Base-by-base conservation (phyloP, 495 filamentous ascomycete genomes). In the Clohesyomyces aquaticus region DNA sequence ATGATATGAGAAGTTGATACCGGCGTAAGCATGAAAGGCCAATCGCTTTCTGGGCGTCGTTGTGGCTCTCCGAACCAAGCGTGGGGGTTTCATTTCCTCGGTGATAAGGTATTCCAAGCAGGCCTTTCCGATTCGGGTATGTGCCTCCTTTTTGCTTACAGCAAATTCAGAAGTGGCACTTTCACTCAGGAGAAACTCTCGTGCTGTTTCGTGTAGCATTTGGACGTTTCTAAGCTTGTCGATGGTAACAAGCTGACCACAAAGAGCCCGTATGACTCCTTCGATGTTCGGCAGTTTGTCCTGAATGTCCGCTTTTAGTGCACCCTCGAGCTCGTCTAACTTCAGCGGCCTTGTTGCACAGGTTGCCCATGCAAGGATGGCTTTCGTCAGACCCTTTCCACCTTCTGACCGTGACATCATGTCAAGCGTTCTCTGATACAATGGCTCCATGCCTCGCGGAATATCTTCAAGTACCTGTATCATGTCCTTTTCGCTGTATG, bases 151-250 rank as follows among this genome's bases (percentile, higher is more conserved):
- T 27, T 63, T 64, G 16, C 71, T 63, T 52, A 78, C 66, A 12
- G 60, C 61, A 56, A 77, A 75, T 48, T 75, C 73, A n/a, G n/a
- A n/a, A n/a, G n/a, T n/a, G n/a, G n/a, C n/a, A 3, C 65, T 43
- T 9, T 63, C 35, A 22, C 60, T 28, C 2, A 70, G 46, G n/a
- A 78, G 60, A 50, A 70, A 76, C 54, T 73, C 72, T 50, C 65
- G 50, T 3, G 73, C 77, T 23, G 76, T 79, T 52, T 74, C 53
- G 69, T 79, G 77, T 3, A 77, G 63, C 41, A 77, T 65, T 18
- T 62, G 23, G 32, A 77, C 71, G 22, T 59, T 60, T 1, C 46
- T 49, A n/a, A 23, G 42, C 48, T 60, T 55, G 47, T 77, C 69
- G 16, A 79, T 59, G n/a, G 52, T 21, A 6, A 77, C 58, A 21